A percentile compares a stretch with the other conserved stretches of the same genome.
phyloP scores from a whole-genome alignment of 441 rosid genomes.

The Gossypium schwendimanii region DNA sequence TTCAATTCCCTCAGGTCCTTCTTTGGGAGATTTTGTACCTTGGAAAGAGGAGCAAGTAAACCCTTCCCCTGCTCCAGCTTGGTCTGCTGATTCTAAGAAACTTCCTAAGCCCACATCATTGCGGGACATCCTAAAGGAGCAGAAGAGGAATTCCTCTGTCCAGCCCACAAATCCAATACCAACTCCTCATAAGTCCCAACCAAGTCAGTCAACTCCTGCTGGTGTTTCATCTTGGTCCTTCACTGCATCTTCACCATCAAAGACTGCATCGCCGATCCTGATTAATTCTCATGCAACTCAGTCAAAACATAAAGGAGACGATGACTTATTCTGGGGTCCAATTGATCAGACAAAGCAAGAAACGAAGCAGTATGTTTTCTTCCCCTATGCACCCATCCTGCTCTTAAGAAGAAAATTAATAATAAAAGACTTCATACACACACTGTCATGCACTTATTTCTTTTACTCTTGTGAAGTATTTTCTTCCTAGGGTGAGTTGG shows the following conservation, averaged over 20 bases:
- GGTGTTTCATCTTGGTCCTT: constrained; percentile 47
- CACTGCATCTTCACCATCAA: constrained; percentile 55
- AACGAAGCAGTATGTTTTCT: constrained; percentile 56
- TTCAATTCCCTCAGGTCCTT: constrained; percentile 49
- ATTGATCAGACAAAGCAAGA: constrained; percentile 69
- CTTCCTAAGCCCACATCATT: constrained; percentile 61
- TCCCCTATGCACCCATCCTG: neutral
- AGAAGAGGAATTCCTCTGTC: constrained; percentile 48
- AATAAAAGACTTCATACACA: neutral
- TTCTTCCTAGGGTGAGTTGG: neutral
- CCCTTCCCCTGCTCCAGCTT: constrained; percentile 63
- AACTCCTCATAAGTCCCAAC: constrained; percentile 53
- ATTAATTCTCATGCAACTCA: constrained; percentile 49
- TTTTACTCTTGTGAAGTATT: neutral
- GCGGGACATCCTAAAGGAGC: constrained; percentile 89
- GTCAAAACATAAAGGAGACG: constrained; percentile 43
- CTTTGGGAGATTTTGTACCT: constrained; percentile 5
- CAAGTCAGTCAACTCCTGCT: constrained; percentile 38
- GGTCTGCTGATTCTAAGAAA: constrained; percentile 78
- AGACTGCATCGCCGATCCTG: constrained; percentile 52
- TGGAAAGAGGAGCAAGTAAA: constrained; percentile 42
- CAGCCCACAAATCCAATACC: constrained; percentile 46
- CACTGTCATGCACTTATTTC: neutral
- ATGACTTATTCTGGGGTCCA: constrained; percentile 63
- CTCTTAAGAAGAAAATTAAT: neutral